Percentiles rank a stretch among this genome's conserved stretches.
Evolutionary conservation across 306 rosid species (phyloP).

Genomic region (Cucumis hystrix): DNA sequence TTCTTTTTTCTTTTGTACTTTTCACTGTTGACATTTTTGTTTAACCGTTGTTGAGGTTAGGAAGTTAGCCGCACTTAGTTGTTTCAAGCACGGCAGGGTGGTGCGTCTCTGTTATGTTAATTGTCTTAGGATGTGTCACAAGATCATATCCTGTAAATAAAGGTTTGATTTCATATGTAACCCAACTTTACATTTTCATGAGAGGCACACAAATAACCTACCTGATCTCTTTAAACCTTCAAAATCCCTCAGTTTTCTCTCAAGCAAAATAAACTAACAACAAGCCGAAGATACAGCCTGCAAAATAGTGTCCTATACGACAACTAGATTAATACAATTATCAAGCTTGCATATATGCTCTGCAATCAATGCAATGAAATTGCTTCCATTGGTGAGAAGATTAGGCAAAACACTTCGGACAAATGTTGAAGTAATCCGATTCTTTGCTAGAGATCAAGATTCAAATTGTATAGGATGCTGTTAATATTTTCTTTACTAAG

Average conservation of each 20-base stretch:
- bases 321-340: background rate
- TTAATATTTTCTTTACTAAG: background rate
- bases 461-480: background rate
- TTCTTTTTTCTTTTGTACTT: background rate
- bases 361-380: background rate
- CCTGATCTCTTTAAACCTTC: background rate
- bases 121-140: background rate
- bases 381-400: background rate
- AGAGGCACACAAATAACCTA: background rate
- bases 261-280: background rate
- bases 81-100: background rate
- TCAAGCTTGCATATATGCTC: background rate
- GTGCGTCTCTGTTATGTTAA: background rate
- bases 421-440: background rate
- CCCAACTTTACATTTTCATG: background rate
- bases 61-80: background rate
- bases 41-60: background rate
- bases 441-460: background rate
- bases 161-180: background rate
- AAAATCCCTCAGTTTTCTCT: background rate
- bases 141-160: background rate
- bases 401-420: background rate
- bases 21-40: background rate
- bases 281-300: background rate
- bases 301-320: background rate